These are phyloP conservation scores for Casuarina equisetifolia DNA, from an alignment of 306 rosid species.

Conservation along the genomic window DNA sequence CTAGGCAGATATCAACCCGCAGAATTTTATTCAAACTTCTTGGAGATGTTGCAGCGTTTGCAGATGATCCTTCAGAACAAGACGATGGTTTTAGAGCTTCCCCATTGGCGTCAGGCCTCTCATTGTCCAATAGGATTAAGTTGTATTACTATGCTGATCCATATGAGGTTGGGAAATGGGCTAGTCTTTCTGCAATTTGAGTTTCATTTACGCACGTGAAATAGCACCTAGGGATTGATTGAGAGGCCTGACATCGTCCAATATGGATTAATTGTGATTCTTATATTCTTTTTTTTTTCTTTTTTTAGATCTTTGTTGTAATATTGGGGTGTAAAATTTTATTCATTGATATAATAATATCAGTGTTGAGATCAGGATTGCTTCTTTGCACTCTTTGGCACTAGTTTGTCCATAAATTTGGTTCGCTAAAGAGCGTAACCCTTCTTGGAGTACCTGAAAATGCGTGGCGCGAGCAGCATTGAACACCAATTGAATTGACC, in stretches of 20 bases:
- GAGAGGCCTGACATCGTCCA: slow-evolving; percentile 3
- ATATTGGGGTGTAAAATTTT: slow-evolving; percentile 36
- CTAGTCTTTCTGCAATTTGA: slow-evolving; percentile 82
- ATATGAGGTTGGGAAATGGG: slow-evolving; percentile 94
- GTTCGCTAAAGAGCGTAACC: background rate
- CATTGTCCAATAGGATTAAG: slow-evolving; percentile 77
- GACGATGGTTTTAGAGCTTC: slow-evolving; percentile 58
- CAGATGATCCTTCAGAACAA: slow-evolving; percentile 80
- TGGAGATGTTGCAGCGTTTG: slow-evolving; percentile 83
- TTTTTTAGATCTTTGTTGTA: slow-evolving; percentile 26
- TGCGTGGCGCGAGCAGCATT: too few species aligned
- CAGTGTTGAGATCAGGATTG: slow-evolving; percentile 25
- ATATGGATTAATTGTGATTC: slow-evolving; percentile 19
- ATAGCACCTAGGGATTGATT: slow-evolving; percentile 15
- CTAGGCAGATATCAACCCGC: slow-evolving; percentile 62
- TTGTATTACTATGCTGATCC: slow-evolving; percentile 82
- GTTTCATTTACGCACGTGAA: background rate
- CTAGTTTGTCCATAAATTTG: background rate
- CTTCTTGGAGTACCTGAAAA: too few species aligned
- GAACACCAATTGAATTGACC: too few species aligned
- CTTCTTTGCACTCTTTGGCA: background rate
- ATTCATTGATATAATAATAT: slow-evolving; percentile 45
- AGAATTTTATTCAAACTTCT: slow-evolving; percentile 72
- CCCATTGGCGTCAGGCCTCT: slow-evolving; percentile 67
- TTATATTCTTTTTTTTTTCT: slow-evolving; percentile 23